Conservation (phyloP, 1,284 basidiomycete genomes). For the Apiotrichum laibachii region DNA sequence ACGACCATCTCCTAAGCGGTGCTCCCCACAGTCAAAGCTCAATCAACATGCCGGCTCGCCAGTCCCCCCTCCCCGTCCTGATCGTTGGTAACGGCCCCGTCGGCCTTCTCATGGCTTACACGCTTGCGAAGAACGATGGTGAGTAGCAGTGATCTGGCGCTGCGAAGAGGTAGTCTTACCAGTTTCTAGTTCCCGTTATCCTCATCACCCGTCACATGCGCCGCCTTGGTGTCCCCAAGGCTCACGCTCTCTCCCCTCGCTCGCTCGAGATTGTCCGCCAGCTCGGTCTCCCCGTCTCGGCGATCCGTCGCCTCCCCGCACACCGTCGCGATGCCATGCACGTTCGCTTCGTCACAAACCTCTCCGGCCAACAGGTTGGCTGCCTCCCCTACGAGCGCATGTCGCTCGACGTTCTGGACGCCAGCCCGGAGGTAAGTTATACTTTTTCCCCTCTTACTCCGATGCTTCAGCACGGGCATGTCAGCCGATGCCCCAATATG, state of each 20-base stretch:
- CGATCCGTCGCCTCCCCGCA: conserved; percentile 22
- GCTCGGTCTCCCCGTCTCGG: conserved; percentile 18
- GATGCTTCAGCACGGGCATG: not conserved
- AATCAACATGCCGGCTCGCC: conserved; percentile 6
- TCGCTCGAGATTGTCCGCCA: conserved; percentile 30
- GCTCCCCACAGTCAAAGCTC: not conserved
- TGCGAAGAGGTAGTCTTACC: not conserved
- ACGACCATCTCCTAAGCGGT: not conserved
- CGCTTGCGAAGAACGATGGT: conserved; percentile 24
- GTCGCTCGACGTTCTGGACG: conserved; percentile 21
- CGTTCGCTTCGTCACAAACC: conserved; percentile 28
- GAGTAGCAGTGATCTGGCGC: not conserved
- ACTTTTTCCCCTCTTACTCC: not conserved
- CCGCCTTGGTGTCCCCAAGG: conserved; percentile 29
- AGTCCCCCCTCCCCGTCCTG: conserved; percentile 20
- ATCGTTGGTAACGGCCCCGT: conserved; percentile 28
- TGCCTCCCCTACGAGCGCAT: conserved; percentile 28
- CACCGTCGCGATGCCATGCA: conserved; percentile 24
- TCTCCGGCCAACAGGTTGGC: conserved; percentile 24
- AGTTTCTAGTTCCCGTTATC: conserved; percentile 25
- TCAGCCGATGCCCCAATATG: too few relatives aligned
- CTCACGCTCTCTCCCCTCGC: conserved; percentile 27
- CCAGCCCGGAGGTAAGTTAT: conserved; percentile 25
- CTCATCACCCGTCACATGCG: conserved; percentile 25
- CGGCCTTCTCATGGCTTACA: conserved; percentile 23